phyloP scores from a whole-genome alignment of 164 flowering plant genomes.

The grape (Vitis vinifera) region ASM3070453v1 NC_081811.1:20137001-20137500 shows the following conservation, averaged over 20 bases:
- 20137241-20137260: too few species aligned
- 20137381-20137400: not conserved
- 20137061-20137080: constrained; percentile 67
- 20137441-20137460: constrained; percentile 71
- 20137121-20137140: not conserved
- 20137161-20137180: too few species aligned
- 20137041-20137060: constrained; percentile 77
- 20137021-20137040: constrained; percentile 55
- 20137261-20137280: too few species aligned
- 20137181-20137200: too few species aligned
- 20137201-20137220: too few species aligned
- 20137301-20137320: too few species aligned
- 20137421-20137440: constrained; percentile 26
- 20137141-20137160: too few species aligned
- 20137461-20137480: constrained; percentile 49
- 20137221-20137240: too few species aligned
- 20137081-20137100: constrained; percentile 67
- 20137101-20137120: constrained; percentile 40
- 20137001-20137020: constrained; percentile 76
- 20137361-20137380: not conserved
- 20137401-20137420: not conserved
- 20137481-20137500: constrained; percentile 62
- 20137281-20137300: too few species aligned
- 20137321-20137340: too few species aligned
- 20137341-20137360: not conserved